These are phyloP conservation scores for Neurospora tetraspora DNA, from an alignment of 495 filamentous ascomycete genomes.

Conservation along the genomic window DNA sequence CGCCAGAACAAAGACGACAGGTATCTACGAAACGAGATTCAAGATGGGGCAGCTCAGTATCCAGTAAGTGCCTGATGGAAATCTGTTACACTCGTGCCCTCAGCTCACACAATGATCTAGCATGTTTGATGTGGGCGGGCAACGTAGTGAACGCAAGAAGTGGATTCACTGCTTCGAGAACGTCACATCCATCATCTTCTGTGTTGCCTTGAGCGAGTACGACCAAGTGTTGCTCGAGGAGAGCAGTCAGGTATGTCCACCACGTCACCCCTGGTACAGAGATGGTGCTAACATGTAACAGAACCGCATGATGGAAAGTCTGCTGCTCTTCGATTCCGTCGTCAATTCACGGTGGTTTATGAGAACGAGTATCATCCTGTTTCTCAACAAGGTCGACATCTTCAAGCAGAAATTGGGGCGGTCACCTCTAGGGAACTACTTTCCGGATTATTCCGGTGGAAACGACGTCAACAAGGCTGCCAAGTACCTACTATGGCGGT, in stretches of 20 bases:
- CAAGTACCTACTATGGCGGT: constrained; percentile 96
- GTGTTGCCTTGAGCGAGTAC: constrained; percentile 95
- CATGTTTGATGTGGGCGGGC: constrained; percentile 98
- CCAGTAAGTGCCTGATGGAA: constrained; percentile 55
- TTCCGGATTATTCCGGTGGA: constrained; percentile 94
- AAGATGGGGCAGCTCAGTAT: constrained; percentile 97
- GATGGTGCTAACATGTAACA: constrained; percentile 27
- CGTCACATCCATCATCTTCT: constrained; percentile 99
- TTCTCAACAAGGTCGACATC: constrained; percentile 96
- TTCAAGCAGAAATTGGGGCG: constrained; percentile 89
- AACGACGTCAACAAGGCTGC: constrained; percentile 96
- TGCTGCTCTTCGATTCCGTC: constrained; percentile 96
- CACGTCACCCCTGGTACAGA: background rate
- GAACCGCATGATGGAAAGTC: constrained; percentile 98
- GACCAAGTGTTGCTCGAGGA: constrained; percentile 95
- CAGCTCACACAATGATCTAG: constrained; percentile 34
- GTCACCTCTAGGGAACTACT: constrained; percentile 85
- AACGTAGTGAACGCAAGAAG: constrained; percentile 95
- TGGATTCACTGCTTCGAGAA: constrained; percentile 99
- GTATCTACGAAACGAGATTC: constrained; percentile 97
- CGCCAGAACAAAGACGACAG: constrained; percentile 96
- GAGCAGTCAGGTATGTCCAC: constrained; percentile 71
- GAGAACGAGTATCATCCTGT: constrained; percentile 95
- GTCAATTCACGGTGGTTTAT: constrained; percentile 99
- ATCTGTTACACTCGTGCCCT: constrained; percentile 1